Evolutionary conservation across 177 flowering plant species (phyloP), one percentile per base, ranked within the genome.

Genomic region (Vitis hybrid): DNA sequence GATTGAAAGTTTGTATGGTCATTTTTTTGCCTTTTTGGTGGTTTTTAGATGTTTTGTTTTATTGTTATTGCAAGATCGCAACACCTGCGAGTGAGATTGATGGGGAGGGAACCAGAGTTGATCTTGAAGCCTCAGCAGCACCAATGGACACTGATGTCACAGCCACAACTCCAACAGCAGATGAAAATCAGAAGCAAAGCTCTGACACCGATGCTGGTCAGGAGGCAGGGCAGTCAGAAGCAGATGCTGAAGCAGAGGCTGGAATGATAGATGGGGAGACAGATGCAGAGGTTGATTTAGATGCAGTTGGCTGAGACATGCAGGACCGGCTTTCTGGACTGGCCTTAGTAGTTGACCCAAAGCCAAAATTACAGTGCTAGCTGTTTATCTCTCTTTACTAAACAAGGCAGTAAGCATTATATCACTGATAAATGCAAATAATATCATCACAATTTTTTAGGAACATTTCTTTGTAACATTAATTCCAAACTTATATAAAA

Each of bases 201-300:
- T 76, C 92, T 3, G 92, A 87, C 61, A 78, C 82, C 20, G 93
- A 85, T 52, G 73, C 34, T 14, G 88, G 82, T 68, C 89, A 78
- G 55, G 97, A 88, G 60, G 80, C 84, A 14, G 92, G 85, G 18
- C 89, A 87, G 67, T 73, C 85, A 34, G 97, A 88, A 73, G 82
- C 82, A 20, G 98, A 88, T 61, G 82, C 72, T 34, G 91, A 88
- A 65, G 81, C 61, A 10, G 95, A 84, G 70, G 75, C 82, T 0
- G 93, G 87, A n/a, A 71, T 77, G 77, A 77, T 82, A 50, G 91
- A 87, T 71, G 92, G 85, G 52, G 90, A 84, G 77, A 78, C 82
- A 16, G 98, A 92, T 63, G 81, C 84, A 59, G 93, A 88, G 53
- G 84, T 72, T 45, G 90, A 89, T 45, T 74, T 76, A 55, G 93